These are phyloP conservation scores for Eurotiales sp. DNA, from an alignment of 2,329 filamentous ascomycete species.

Conservation along the genomic window DNA sequence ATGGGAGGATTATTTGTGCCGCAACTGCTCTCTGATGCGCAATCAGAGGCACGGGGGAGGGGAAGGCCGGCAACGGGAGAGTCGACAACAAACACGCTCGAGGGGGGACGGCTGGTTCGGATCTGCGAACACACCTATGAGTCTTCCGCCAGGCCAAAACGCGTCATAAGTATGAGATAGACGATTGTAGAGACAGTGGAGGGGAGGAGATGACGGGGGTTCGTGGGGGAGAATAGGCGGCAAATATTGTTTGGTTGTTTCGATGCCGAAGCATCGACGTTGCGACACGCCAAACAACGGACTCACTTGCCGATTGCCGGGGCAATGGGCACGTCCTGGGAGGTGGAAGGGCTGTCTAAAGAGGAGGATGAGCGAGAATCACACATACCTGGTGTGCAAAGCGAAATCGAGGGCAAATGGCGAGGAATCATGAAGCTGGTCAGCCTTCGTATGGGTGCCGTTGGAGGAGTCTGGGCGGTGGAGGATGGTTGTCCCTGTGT, in stretches of 20 bases:
- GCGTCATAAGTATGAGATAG: neutral
- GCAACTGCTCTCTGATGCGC: constrained; percentile 33
- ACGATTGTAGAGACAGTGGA: neutral
- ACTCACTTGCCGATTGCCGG: constrained; percentile 1
- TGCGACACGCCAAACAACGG: constrained; percentile 15
- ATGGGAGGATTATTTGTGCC: constrained; percentile 8
- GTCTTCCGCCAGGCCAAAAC: constrained; percentile 20
- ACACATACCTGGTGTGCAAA: neutral
- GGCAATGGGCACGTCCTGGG: neutral
- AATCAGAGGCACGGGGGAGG: constrained; percentile 27
- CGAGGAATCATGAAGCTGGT: neutral
- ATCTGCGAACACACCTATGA: constrained; percentile 27
- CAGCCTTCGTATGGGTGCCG: neutral
- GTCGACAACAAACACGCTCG: constrained; percentile 8
- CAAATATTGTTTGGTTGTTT: neutral
- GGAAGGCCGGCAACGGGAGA: constrained; percentile 12
- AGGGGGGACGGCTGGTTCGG: constrained; percentile 24
- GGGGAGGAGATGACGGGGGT: neutral
- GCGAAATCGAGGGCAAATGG: neutral
- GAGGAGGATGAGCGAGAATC: neutral
- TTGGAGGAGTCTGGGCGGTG: constrained; percentile 20
- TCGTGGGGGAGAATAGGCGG: neutral
- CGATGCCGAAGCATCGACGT: constrained; percentile 1
- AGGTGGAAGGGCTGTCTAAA: neutral
- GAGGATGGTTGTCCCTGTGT: constrained; percentile 31